Evolutionary conservation across 2,329 filamentous ascomycete species (phyloP), one percentile per base, ranked within the genome.

Genomic region (Aspergillus sp.): DNA sequence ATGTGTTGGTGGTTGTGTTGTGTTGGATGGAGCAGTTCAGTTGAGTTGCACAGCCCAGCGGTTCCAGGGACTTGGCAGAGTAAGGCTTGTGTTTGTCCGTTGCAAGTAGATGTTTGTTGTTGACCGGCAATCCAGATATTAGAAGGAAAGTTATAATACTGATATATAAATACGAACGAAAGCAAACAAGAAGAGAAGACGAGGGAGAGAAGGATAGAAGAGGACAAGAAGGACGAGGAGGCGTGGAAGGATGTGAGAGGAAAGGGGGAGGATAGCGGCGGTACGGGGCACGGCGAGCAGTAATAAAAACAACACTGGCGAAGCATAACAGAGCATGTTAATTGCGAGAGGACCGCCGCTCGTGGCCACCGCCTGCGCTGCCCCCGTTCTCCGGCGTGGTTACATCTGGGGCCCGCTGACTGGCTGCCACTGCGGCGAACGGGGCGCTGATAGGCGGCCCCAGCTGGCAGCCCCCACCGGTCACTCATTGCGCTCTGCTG

Each of bases 201-300:
- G 71, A 81, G 81, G 77, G 77, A 78, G 74, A 48, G 24, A 18
- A 32, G 48, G 26, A 57, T 36, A 20, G 48, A 44, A 43, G 53
- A 30, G 48, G 36, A 53, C 49, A 52, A 51, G 43, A 34, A 53
- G 49, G 47, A 57, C 63, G 58, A 47, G 24, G 17, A 45, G 44
- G 50, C 45, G 34, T 32, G 43, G 48, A 57, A 47, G 42, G 17
- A 49, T 41, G 54, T 43, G 38, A 18, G 34, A 45, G 38, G 5
- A 32, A 34, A 42, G n/a, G 44, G 26, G 42, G 32, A 36, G 22
- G 34, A 44, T 52, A 26, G 41, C 12, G 42, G 24, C 38, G 50
- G 55, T 49, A 52, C 42, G 39, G 45, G 38, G 13, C 30, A 44
- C 18, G 49, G 49, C 26, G 26, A 30, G 26, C 26, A 30, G 26